Base-by-base conservation (phyloP, 345 rosid genomes). In the Citrus maxima region DNA sequence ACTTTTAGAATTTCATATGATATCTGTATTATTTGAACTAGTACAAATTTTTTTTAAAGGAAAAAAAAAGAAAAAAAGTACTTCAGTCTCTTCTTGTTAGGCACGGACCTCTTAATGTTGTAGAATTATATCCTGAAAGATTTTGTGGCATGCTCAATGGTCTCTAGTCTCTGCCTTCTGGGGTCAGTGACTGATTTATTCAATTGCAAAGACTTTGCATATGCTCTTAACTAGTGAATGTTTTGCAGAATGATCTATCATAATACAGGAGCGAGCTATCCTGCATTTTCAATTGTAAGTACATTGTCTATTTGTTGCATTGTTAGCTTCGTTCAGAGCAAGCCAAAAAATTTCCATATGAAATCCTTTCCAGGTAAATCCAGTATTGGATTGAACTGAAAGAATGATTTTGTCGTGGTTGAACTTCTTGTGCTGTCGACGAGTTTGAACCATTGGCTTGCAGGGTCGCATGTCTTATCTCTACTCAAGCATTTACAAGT, bases 401-500 rank as follows among this genome's bases (percentile, higher is more conserved):
- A 46, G 28, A 77, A 69, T 6, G 86, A 71, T 40, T 82, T 83
- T 1, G 35, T 30, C 60, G 5, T 16, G 14, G 69, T 38, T 19
- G 78, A 75, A 37, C 90, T n/a, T 80, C 84, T 86, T 24, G 92
- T 90, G 79, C 88, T 89, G 80, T 85, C 79, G 10, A 88, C 91
- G 38, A 93, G 83, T 78, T 89, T 93, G 87, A 93, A 93, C 95
- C 97, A 93, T 42, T 93, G 95, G 76, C 91, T 90, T 81, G 55
- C 82, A 49, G 95, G 93, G 56, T 91, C 94, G 70, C 97, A 91
- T 2, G 66, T 77, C 1, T 40, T 87, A 68, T 93, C 93, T 55
- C 61, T 81, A 27, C 75, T 86, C 79, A 91, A 63, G 77, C 97
- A 93, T 60, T 85, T 89, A 81, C 97, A 93, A 5, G 37, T 34